Conservation (phyloP, 192 early-diverging fungal genomes). For the Chytriomyces sp. region DNA sequence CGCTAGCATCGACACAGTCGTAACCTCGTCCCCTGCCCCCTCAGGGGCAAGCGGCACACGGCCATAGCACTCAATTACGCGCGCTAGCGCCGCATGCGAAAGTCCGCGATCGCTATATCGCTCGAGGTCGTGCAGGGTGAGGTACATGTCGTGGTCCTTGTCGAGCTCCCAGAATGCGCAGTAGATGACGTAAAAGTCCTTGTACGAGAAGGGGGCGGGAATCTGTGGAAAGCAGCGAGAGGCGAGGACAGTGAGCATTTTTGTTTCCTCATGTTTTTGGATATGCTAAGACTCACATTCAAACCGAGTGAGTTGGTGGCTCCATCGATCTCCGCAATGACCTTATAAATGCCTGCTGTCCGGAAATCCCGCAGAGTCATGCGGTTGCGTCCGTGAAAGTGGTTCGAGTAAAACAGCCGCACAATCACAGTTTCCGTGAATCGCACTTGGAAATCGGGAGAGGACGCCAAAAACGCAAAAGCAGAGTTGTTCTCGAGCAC, state of each 20-base stretch:
- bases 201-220: slow-evolving; percentile 87
- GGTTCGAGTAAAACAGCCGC: slow-evolving; percentile 76
- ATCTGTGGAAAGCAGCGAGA: slow-evolving; percentile 21
- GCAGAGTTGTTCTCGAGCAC: slow-evolving; percentile 79
- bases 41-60: slow-evolving; percentile 56
- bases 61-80: slow-evolving; percentile 66
- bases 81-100: slow-evolving; percentile 68
- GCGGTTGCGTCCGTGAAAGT: slow-evolving; percentile 62
- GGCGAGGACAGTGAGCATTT: no score
- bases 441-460: slow-evolving; percentile 76
- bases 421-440: slow-evolving; percentile 86
- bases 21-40: slow-evolving; percentile 9
- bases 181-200: slow-evolving; percentile 93
- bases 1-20: slow-evolving; percentile 17
- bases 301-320: slow-evolving; percentile 23
- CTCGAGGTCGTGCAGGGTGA: slow-evolving; percentile 43
- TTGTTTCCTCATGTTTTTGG: no score
- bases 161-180: slow-evolving; percentile 93
- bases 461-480: slow-evolving; percentile 77
- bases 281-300: background rate
- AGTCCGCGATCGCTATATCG: slow-evolving; percentile 70
- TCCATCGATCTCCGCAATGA: slow-evolving; percentile 62
- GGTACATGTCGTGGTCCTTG: slow-evolving; percentile 77
- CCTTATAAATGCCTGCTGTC: slow-evolving; percentile 59
- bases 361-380: slow-evolving; percentile 75